Conservation (phyloP, 495 filamentous ascomycete genomes). For the Lasiosphaeria ovina region DNA sequence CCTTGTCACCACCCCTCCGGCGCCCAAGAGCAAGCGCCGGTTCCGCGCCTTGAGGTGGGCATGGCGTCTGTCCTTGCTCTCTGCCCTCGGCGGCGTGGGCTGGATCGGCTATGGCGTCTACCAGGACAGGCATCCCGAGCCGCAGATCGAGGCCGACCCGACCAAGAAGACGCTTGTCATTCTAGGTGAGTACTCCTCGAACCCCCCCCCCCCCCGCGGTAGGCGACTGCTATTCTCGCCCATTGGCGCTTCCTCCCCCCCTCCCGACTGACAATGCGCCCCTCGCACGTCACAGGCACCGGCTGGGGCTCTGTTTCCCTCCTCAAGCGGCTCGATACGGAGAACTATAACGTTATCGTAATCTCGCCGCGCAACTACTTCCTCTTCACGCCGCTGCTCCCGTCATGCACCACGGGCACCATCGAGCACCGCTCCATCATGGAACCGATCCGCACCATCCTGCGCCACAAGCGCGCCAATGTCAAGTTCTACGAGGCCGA, state of each 20-base stretch:
- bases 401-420: constrained; percentile 92
- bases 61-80: constrained; percentile 76
- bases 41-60: constrained; percentile 47
- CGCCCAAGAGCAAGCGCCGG: constrained; percentile 36
- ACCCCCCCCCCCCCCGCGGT: background rate
- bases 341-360: constrained; percentile 97
- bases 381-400: constrained; percentile 96
- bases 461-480: constrained; percentile 83
- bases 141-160: constrained; percentile 78
- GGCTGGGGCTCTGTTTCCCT: constrained; percentile 97
- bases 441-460: constrained; percentile 94
- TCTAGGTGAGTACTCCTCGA: constrained; percentile 62
- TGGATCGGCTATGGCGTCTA: constrained; percentile 81
- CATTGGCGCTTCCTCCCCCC: constrained; percentile 5
- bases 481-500: constrained; percentile 99
- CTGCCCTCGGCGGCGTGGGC: constrained; percentile 62
- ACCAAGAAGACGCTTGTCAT: constrained; percentile 96
- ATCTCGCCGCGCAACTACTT: constrained; percentile 98
- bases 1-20: constrained; percentile 23
- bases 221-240: background rate
- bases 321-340: constrained; percentile 95
- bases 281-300: constrained; percentile 58
- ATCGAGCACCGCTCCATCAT: constrained; percentile 99
- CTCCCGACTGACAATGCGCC: constrained; percentile 11
- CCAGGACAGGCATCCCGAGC: constrained; percentile 71